Base-by-base conservation (phyloP, 192 early-diverging fungal genomes). In the Gryganskiella cystojenkinii region DNA sequence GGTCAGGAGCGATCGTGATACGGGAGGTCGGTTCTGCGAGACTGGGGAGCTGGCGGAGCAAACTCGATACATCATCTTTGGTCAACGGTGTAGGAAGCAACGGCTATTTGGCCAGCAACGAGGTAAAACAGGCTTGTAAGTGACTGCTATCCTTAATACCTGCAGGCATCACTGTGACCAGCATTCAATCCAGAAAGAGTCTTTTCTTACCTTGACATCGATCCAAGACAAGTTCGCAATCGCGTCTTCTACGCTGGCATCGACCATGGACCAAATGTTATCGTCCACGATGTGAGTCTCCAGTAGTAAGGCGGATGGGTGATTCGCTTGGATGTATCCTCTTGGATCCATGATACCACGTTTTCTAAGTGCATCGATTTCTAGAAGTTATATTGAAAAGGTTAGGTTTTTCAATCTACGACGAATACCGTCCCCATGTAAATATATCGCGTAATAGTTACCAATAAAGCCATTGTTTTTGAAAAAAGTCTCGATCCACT, bases 121-220 rank as follows among this genome's bases (percentile, higher is more conserved):
- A 3, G 44, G n/a, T n/a, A n/a, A n/a, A n/a, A n/a, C n/a, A n/a
- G n/a, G n/a, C n/a, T n/a, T n/a, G n/a, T n/a, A n/a, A n/a, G n/a
- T n/a, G n/a, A n/a, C n/a, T n/a, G n/a, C n/a, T n/a, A n/a, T n/a
- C n/a, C n/a, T n/a, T n/a, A n/a, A n/a, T n/a, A n/a, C n/a, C n/a
- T n/a, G n/a, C n/a, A n/a, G n/a, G n/a, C n/a, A n/a, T n/a, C n/a
- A n/a, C n/a, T n/a, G n/a, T n/a, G n/a, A n/a, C n/a, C n/a, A n/a
- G n/a, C n/a, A n/a, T n/a, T n/a, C n/a, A n/a, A n/a, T n/a, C n/a
- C n/a, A n/a, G n/a, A n/a, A n/a, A n/a, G n/a, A n/a, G n/a, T n/a
- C n/a, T n/a, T n/a, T n/a, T n/a, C n/a, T n/a, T 40, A 76, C 73
- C 73, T 78, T 78, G 13, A 78, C 31, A 35, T 78, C 74, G 20